phyloP scores from a whole-genome alignment of 306 rosid genomes.

The Oxytropis ochrocephala region DNA sequence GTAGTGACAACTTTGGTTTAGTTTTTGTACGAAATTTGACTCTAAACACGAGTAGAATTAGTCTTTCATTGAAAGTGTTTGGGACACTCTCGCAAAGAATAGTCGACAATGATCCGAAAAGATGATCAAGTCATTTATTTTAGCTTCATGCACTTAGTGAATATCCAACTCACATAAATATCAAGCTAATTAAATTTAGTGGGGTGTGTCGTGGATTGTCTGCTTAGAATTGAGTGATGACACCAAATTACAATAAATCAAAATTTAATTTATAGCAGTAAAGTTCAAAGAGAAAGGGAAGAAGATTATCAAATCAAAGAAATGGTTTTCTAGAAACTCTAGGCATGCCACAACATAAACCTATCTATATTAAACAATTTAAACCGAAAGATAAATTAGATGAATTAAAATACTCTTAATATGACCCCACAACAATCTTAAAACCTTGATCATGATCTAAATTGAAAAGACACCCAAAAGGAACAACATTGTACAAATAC shows the following conservation, averaged over 20 bases:
- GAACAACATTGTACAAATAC: neutral
- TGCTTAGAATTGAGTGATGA: neutral
- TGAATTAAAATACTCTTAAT: constrained; percentile 15
- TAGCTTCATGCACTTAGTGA: constrained; percentile 37
- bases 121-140: neutral
- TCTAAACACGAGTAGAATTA: too few species aligned
- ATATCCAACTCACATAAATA: constrained; percentile 43
- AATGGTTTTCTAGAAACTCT: constrained; percentile 46
- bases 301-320: neutral
- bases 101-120: too few species aligned
- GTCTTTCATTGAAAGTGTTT: too few species aligned
- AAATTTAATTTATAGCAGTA: constrained; percentile 11
- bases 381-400: constrained; percentile 24
- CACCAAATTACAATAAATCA: neutral
- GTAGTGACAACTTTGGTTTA: too few species aligned
- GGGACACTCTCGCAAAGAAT: too few species aligned
- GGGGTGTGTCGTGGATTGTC: constrained; percentile 19
- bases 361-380: constrained; percentile 17
- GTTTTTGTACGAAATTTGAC: too few species aligned
- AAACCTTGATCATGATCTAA: constrained; percentile 49
- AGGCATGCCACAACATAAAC: constrained; percentile 32
- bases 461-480: constrained; percentile 38
- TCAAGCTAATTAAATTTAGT: constrained; percentile 2
- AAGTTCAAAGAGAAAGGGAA: constrained; percentile 18
- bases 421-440: constrained; percentile 43